Evolutionary conservation across 2,329 filamentous ascomycete genomes (phyloP).

Genomic region (Pestalotiopsis sp.): DNA sequence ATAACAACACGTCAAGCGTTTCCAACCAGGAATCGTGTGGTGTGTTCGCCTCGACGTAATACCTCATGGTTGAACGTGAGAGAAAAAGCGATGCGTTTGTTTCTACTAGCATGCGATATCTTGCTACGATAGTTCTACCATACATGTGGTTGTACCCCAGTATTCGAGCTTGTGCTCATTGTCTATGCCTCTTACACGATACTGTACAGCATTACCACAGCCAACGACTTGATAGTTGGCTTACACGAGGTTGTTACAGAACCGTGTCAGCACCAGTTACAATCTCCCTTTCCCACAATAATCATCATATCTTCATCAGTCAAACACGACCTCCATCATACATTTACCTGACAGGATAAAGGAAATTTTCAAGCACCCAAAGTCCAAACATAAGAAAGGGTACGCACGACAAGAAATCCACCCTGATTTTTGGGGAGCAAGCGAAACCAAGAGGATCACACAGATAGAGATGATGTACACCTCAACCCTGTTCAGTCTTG

Average conservation of each 20-base stretch:
- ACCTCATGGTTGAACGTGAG: too few relatives aligned
- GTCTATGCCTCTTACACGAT: slow-evolving; percentile 11
- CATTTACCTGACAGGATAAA: background rate
- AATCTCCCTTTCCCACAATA: background rate
- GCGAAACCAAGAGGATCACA: background rate
- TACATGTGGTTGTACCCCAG: background rate
- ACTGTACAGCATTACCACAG: slow-evolving; percentile 5
- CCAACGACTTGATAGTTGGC: background rate
- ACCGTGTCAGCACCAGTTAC: background rate
- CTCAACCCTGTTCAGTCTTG: slow-evolving; percentile 17
- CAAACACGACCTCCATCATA: background rate
- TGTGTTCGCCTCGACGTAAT: too few relatives aligned
- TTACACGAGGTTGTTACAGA: slow-evolving; percentile 11
- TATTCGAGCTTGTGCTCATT: slow-evolving; percentile 11
- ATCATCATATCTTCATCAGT: background rate
- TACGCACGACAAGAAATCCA: background rate
- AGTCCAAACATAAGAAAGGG: slow-evolving; percentile 1
- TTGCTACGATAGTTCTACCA: background rate
- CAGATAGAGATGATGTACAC: slow-evolving; percentile 16
- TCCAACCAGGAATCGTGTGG: too few relatives aligned
- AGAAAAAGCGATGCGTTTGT: too few relatives aligned
- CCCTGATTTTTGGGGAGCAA: background rate
- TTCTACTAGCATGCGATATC: too few relatives aligned
- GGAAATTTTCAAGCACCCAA: background rate
- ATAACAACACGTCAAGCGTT: too few relatives aligned